Base-by-base conservation (phyloP, 768 basidiomycete species). In the Lanmaoa rubissima region DNA sequence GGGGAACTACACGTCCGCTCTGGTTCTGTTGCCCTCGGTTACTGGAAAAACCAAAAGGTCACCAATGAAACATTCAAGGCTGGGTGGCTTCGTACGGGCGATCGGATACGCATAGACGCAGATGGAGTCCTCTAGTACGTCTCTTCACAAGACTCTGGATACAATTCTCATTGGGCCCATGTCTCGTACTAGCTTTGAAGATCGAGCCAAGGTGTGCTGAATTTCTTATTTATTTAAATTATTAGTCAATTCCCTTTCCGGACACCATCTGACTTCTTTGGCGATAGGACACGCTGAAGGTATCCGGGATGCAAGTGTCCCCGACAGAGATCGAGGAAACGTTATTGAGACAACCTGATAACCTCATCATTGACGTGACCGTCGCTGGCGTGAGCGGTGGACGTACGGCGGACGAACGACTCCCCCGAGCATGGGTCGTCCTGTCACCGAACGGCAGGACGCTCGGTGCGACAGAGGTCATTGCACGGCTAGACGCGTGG, bases 391-490 rank as follows among this genome's bases (percentile, higher is more conserved):
- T 93, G 2, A 79, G 76, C 19, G 88, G 88, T 28, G 87, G 84
- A 0, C 84, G 86, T 4, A 85, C 85, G 0, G 75, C 77, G 0
- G 88, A 90, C 64, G 90, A 92, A 72, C 84, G 83, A 62, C 77
- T 87, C 1, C 90, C 90, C 0, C 81, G 85, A 1, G 91, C 91
- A 2, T 92, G 90, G 90, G 64, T 92, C 42, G 87, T 91, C 0
- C 71, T 92, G 8, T 87, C 83, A 54, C 59, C 73, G 0, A 64
- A 66, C 1, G 90, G 91, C 8, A 79, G 77, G 63, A 74, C 72
- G 42, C 63, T 76, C 5, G 86, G 87, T 10, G 67, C 68, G 34
- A 53, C 61, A 7, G 63, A 66, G 39, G 79, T 78, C 8, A 64
- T 79, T 3, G 69, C 73, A 48, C 77, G 74, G 50, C 73, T 93